Evolutionary conservation across 2,329 filamentous ascomycete species (phyloP).

Genomic region (Aspergillus flavus): DNA sequence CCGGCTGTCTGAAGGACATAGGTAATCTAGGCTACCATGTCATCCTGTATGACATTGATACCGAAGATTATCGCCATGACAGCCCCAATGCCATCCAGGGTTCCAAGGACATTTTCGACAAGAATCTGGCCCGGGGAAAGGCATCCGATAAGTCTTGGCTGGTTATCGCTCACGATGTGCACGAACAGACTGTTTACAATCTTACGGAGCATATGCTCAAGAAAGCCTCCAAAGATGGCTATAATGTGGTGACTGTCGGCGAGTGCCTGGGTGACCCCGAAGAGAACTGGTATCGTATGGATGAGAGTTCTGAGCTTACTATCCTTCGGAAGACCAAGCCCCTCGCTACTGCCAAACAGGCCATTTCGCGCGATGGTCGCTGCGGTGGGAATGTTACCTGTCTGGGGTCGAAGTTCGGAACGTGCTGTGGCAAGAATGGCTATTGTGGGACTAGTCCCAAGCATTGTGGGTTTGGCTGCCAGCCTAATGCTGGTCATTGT

Average conservation of each 20-base stretch:
- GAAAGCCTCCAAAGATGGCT: conserved; percentile 32
- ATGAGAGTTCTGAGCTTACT: conserved; percentile 25
- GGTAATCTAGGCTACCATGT: conserved; percentile 53
- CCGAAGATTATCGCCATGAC: conserved; percentile 49
- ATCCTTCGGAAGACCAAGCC: conserved; percentile 20
- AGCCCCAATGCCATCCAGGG: conserved; percentile 38
- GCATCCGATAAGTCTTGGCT: conserved; percentile 39
- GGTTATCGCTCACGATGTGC: conserved; percentile 47
- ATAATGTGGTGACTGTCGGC: conserved; percentile 46
- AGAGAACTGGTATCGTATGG: conserved; percentile 46
- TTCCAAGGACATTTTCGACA: conserved; percentile 45
- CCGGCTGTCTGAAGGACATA: conserved; percentile 47
- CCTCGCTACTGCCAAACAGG: background rate
- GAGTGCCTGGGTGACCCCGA: conserved; percentile 45
- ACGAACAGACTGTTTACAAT: conserved; percentile 47
- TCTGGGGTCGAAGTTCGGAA: conserved; percentile 36
- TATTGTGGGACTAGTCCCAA: conserved; percentile 35
- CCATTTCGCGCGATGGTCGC: conserved; percentile 35
- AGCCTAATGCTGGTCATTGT: conserved; percentile 27
- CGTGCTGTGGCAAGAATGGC: conserved; percentile 34
- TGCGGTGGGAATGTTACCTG: conserved; percentile 39
- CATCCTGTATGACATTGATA: conserved; percentile 51
- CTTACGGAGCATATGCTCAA: conserved; percentile 46
- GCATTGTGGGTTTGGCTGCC: conserved; percentile 37
- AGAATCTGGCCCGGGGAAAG: conserved; percentile 29